Conservation (phyloP, 129 eudicot species). For the Tanacetum coccineum region DNA sequence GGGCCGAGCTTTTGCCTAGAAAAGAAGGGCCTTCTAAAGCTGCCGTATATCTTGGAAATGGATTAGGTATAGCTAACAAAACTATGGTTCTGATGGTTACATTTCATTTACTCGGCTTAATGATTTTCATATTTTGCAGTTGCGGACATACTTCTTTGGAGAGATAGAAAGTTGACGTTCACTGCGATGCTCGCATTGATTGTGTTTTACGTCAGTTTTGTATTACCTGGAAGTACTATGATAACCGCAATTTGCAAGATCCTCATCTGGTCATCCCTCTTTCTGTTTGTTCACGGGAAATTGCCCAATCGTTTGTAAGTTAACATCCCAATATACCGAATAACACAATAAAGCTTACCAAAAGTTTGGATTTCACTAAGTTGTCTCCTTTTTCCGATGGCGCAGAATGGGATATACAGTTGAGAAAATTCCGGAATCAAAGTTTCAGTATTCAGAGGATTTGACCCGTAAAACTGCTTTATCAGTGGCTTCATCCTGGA, state of each 20-base stretch:
- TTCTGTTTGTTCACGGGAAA: slow-evolving; percentile 65
- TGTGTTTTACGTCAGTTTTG: slow-evolving; percentile 55
- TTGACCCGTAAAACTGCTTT: slow-evolving; percentile 51
- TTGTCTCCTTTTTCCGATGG: slow-evolving; percentile 15
- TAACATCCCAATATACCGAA: slow-evolving; percentile 7
- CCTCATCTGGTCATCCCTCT: slow-evolving; percentile 43
- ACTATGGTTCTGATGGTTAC: too few species aligned
- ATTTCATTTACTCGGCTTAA: too few species aligned
- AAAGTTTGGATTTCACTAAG: slow-evolving; percentile 1
- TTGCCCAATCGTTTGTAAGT: slow-evolving; percentile 60
- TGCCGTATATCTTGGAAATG: slow-evolving; percentile 63
- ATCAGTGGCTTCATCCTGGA: slow-evolving; percentile 56
- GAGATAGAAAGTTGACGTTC: slow-evolving; percentile 58
- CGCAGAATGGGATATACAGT: slow-evolving; percentile 65
- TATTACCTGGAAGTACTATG: slow-evolving; percentile 72
- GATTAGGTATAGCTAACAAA: slow-evolving; percentile 52
- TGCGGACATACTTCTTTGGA: slow-evolving; percentile 88
- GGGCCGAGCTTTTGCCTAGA: slow-evolving; percentile 64
- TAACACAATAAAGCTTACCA: slow-evolving; percentile 12
- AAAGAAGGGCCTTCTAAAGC: slow-evolving; percentile 87
- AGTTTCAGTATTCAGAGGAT: slow-evolving; percentile 60
- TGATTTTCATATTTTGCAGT: slow-evolving; percentile 45
- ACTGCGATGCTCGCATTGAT: slow-evolving; percentile 38
- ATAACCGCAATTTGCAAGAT: slow-evolving; percentile 64
- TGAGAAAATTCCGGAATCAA: slow-evolving; percentile 67